Percentiles rank a stretch among this genome's conserved stretches.
phyloP scores from a whole-genome alignment of 1,284 basidiomycete species.

The Schizophyllum amplum region DNA sequence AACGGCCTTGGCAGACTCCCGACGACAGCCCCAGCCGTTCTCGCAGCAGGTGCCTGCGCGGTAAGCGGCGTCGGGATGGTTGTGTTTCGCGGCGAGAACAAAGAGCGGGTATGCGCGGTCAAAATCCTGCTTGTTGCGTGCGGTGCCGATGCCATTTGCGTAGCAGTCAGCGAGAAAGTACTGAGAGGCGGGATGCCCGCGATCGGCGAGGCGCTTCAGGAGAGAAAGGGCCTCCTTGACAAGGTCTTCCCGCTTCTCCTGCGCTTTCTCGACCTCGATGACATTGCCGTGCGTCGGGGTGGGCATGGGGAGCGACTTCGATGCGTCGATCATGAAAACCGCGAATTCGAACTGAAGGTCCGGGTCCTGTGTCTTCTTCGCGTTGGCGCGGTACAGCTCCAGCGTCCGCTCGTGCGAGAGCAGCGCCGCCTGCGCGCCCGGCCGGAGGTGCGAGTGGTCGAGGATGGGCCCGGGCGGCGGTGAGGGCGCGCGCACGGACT shows the following conservation, averaged over 20 bases:
- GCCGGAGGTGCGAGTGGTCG: constrained; percentile 90
- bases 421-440: constrained; percentile 87
- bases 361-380: constrained; percentile 98
- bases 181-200: constrained; percentile 91
- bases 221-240: constrained; percentile 80
- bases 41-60: constrained; percentile 97
- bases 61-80: constrained; percentile 95
- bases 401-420: constrained; percentile 93
- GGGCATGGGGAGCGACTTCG: constrained; percentile 79
- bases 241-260: constrained; percentile 80
- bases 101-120: constrained; percentile 96
- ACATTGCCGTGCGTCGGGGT: constrained; percentile 57
- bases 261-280: constrained; percentile 71
- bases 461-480: constrained; percentile 63
- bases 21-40: constrained; percentile 96
- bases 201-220: constrained; percentile 86
- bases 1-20: constrained; percentile 87
- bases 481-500: constrained; percentile 42
- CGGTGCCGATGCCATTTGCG: constrained; percentile 92
- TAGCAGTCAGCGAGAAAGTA: constrained; percentile 98
- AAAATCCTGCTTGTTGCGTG: constrained; percentile 88
- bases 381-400: constrained; percentile 94
- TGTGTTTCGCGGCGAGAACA: constrained; percentile 94
- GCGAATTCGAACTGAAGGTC: constrained; percentile 98
- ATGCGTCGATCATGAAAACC: constrained; percentile 97